Evolutionary conservation across 305 asterid genomes (phyloP).

Genomic region (Fraxinus latifolia): DNA sequence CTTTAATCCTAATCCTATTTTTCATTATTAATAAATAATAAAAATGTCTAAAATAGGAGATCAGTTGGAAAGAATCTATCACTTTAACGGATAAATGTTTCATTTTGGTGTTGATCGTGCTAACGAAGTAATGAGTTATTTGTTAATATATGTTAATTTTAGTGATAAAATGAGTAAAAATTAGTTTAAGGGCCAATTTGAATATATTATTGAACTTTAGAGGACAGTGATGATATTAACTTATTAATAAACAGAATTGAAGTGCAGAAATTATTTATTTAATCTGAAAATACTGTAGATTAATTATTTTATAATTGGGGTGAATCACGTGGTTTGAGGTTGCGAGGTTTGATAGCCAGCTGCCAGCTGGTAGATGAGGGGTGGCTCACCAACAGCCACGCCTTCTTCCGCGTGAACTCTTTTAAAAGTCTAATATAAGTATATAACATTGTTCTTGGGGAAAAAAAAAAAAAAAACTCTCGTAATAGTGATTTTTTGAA

Average conservation of each 20-base stretch:
- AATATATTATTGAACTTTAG: background rate
- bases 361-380: slow-evolving; percentile 51
- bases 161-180: background rate
- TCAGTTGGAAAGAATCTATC: background rate
- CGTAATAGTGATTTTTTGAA: no score
- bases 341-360: slow-evolving; percentile 49
- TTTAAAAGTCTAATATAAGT: slow-evolving; percentile 2
- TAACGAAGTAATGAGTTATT: background rate
- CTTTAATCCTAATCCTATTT: background rate
- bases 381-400: slow-evolving; percentile 54
- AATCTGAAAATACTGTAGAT: background rate
- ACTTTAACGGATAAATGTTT: background rate
- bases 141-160: background rate
- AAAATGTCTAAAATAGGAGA: background rate
- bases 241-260: background rate
- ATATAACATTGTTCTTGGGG: no score
- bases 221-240: background rate
- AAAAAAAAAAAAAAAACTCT: no score
- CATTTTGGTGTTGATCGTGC: background rate
- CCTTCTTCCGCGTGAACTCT: slow-evolving; percentile 45
- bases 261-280: background rate
- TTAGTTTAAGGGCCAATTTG: background rate
- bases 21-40: background rate
- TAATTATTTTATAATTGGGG: slow-evolving; percentile 12
- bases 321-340: slow-evolving; percentile 40